Base-by-base conservation (phyloP, 192 early-diverging fungal species). In the Cetraspora pellucida region DNA sequence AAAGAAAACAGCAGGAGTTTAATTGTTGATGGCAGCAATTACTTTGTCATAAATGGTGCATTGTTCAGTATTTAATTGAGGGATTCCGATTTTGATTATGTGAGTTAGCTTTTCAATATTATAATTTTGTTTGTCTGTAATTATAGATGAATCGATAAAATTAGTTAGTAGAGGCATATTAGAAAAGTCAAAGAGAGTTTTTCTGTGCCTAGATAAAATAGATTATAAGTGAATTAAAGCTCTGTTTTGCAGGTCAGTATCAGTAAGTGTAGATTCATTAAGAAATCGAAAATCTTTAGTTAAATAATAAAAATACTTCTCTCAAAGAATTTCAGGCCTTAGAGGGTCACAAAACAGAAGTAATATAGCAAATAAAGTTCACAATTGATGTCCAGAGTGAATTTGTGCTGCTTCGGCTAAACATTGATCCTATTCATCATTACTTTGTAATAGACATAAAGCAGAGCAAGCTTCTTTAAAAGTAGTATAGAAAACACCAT, bases 401-500 rank as follows among this genome's bases (percentile, higher is more conserved):
- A 58, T 50, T 25, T 44, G 16, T 27, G 66, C 55, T 43, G 81
- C 72, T 43, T 81, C 73, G 19, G 27, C 27, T 27, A 78, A 70
- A 71, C 69, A 76, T 5, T 44, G 55, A 30, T 78, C 75, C 77
- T 69, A 81, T 46, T 81, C 77, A 4, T 14, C 13, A 59, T 78
- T 77, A 70, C 75, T 59, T 28, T 80, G 31, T 1, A 81, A 57
- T 1, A 81, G 59, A 11, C 81, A 77, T 60, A 52, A 72, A 30
- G 77, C 65, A 23, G 10, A 10, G 46, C 81, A 81, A 10, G 81
- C 81, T 4, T n/a, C 63, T 50, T 82, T 78, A 52, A 78, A 82
- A 9, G 77, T n/a, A n/a, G n/a, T 23, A 28, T 81, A 60, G 5
- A 58, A 14, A 2, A n/a, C 25, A 7, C 60, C 46, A 37, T 72